Evolutionary conservation across 331 rosid species (phyloP).

Genomic region (Dryas integrifolia): DNA sequence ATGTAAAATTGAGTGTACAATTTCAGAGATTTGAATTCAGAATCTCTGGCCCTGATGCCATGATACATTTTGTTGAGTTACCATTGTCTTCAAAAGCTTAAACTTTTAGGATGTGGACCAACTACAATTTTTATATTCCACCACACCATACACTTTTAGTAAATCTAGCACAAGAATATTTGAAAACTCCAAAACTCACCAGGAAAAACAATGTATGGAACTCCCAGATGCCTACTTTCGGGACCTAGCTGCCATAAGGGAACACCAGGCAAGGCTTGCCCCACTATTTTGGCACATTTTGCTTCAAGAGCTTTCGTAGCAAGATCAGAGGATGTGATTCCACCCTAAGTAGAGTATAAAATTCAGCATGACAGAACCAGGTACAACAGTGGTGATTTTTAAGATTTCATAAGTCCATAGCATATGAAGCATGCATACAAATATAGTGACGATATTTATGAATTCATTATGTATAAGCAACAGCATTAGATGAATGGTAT

Average conservation of each 20-base stretch:
- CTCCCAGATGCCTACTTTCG: slow-evolving; percentile 95
- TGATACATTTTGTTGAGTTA: background rate
- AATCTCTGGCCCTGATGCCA: background rate
- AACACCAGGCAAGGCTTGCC: slow-evolving; percentile 94
- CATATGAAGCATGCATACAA: no score
- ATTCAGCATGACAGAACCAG: slow-evolving; percentile 23
- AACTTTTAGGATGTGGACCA: background rate
- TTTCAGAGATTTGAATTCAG: background rate
- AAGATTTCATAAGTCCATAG: background rate
- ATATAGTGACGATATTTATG: no score
- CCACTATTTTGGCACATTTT: slow-evolving; percentile 89
- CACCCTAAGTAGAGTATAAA: slow-evolving; percentile 57
- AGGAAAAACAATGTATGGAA: slow-evolving; percentile 96
- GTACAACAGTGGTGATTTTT: background rate
- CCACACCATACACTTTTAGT: background rate
- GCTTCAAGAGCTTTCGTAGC: slow-evolving; percentile 95
- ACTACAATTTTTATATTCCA: background rate
- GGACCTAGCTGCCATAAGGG: slow-evolving; percentile 97
- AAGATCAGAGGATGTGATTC: slow-evolving; percentile 92
- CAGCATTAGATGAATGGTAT: no score
- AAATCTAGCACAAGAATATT: slow-evolving; percentile 16
- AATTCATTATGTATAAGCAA: no score
- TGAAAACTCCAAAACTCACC: slow-evolving; percentile 43
- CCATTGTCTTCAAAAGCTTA: background rate
- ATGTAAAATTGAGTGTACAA: background rate